Evolutionary conservation across 2,329 filamentous ascomycete genomes (phyloP), one percentile per base, ranked within the genome.

Genomic region (Hymenoscyphus albidus): DNA sequence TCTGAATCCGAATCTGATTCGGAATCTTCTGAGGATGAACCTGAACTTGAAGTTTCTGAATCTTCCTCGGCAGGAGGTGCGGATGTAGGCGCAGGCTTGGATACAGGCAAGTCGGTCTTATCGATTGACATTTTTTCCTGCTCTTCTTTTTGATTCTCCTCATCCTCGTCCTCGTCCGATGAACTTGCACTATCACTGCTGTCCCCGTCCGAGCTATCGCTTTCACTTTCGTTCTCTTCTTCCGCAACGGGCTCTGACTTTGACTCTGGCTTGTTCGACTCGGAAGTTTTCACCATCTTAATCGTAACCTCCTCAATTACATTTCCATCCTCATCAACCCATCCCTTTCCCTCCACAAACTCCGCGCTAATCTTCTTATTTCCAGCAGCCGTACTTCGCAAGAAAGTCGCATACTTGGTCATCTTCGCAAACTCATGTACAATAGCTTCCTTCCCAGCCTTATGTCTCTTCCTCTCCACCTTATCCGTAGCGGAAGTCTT

Each of bases 351-450:
- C 62, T 97, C 89, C 51, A 95, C 84, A 75, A 89, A 97, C 63
- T 89, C 87, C 2, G 81, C 76, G 48, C 82, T 81, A n/a, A 80
- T 75, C 58, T 82, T 81, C 16, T 76, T 75, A 10, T 76, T 77
- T 1, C 78, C 77, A 1, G 77, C 78, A 5, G 79, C 77, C 54
- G 74, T 81, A 5, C 82, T 80, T 75, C 91, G 92, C 65, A 97
- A 77, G 74, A 97, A 97, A 4, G 85, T 90, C 0, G 93, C 91
- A 68, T 92, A 89, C 72, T 92, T 94, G 44, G 86, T 87, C 7
- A 90, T 93, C 75, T 92, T 93, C 71, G 90, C 86, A 74, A 97
- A 98, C 75, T 99, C 95, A 76, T 98, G 93, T 2, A 98, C 83
- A 3, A 92, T 80, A 1, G 88, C 82, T 65, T 90, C 85, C 27